These are phyloP conservation scores for Neolentinus lepideus DNA, from an alignment of 1,284 basidiomycete species.

Conservation along the genomic window DNA sequence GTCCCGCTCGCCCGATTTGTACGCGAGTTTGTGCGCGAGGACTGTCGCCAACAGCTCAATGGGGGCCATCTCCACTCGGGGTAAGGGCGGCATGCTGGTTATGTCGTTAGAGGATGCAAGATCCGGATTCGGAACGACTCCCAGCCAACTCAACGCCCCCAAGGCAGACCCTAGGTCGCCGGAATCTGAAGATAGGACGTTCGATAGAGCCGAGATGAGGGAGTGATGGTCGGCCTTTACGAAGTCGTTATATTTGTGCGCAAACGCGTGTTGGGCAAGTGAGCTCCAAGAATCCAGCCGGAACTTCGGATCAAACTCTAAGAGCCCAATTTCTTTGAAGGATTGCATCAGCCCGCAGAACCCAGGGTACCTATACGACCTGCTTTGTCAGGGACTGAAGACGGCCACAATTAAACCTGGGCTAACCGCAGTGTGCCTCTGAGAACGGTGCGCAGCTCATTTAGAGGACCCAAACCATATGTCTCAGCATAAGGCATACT, in stretches of 20 bases:
- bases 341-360: conserved; percentile 73
- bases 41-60: conserved; percentile 77
- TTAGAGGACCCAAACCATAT: conserved; percentile 56
- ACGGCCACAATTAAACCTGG: not conserved
- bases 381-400: not conserved
- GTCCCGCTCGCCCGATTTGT: conserved; percentile 72
- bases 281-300: conserved; percentile 36
- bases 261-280: conserved; percentile 31
- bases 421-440: conserved; percentile 79
- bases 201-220: conserved; percentile 29
- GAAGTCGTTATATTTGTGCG: conserved; percentile 8
- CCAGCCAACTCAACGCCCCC: conserved; percentile 56
- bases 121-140: conserved; percentile 28
- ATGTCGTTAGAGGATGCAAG: conserved; percentile 6
- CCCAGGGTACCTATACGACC: conserved; percentile 67
- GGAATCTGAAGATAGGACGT: conserved; percentile 27
- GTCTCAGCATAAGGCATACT: conserved; percentile 72
- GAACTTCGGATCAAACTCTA: conserved; percentile 39
- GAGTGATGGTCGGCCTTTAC: conserved; percentile 22
- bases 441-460: conserved; percentile 60
- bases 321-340: conserved; percentile 71
- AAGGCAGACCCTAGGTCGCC: conserved; percentile 27
- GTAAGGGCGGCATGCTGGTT: conserved; percentile 35
- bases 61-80: conserved; percentile 40
- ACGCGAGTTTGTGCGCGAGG: conserved; percentile 71